Evolutionary conservation across 2,329 filamentous ascomycete species (phyloP).

Genomic region (Pyricularia sp.): DNA sequence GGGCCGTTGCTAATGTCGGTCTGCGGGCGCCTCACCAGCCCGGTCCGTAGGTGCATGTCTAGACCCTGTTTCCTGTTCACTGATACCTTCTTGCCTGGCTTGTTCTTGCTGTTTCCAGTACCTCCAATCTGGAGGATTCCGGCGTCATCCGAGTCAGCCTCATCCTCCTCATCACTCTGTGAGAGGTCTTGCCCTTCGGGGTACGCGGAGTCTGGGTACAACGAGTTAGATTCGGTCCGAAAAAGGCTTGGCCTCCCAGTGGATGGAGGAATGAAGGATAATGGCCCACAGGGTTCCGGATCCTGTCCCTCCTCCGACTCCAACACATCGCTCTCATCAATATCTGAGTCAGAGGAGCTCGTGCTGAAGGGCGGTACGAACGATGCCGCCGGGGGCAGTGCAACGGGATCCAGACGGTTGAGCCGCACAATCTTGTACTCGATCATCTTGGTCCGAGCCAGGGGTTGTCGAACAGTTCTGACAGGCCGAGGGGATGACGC

Average conservation of each 20-base stretch:
- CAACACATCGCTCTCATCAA: slow-evolving; percentile 11
- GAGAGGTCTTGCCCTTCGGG: slow-evolving; percentile 28
- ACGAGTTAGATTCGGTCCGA: slow-evolving; percentile 23
- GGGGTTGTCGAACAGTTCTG: background rate
- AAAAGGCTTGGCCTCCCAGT: background rate
- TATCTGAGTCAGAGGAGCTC: slow-evolving; percentile 19
- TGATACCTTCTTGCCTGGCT: background rate
- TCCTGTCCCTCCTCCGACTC: slow-evolving; percentile 18
- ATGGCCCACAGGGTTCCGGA: background rate
- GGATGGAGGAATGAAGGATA: background rate
- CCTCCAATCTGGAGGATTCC: background rate
- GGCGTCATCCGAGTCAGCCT: slow-evolving; percentile 7
- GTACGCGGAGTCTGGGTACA: slow-evolving; percentile 28
- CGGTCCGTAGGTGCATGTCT: background rate
- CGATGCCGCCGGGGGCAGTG: slow-evolving; percentile 42
- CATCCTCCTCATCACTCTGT: slow-evolving; percentile 28
- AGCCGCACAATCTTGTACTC: slow-evolving; percentile 34
- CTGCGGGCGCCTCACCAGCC: background rate
- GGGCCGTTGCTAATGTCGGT: background rate
- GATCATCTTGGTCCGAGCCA: slow-evolving; percentile 17
- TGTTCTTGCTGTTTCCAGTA: background rate
- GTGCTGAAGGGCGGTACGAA: slow-evolving; percentile 39
- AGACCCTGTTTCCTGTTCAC: background rate
- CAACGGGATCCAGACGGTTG: slow-evolving; percentile 33
- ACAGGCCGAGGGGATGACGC: background rate